Conservation (phyloP, 768 basidiomycete species). For the Mycena chlorophos region DNA sequence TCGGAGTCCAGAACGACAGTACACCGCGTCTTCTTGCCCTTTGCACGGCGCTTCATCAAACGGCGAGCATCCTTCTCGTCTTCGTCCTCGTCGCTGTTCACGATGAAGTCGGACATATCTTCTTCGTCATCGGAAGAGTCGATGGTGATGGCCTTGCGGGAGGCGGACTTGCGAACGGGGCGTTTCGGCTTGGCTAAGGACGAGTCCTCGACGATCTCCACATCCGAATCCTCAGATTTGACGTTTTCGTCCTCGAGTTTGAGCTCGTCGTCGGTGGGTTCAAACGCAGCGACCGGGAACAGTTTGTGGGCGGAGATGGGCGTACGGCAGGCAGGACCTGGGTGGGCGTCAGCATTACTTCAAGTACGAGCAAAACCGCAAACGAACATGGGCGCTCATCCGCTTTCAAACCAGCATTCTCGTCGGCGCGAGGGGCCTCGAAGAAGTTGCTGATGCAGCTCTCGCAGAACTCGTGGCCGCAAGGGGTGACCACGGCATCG, state of each 20-base stretch:
- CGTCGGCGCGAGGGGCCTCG: conserved; percentile 37
- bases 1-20: conserved; percentile 46
- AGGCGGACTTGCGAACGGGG: conserved; percentile 21
- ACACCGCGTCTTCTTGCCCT: neutral
- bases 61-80: conserved; percentile 50
- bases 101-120: conserved; percentile 53
- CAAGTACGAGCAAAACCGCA: neutral
- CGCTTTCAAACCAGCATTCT: conserved; percentile 35
- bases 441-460: conserved; percentile 59
- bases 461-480: conserved; percentile 62
- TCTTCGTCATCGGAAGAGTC: conserved; percentile 33
- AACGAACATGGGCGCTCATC: conserved; percentile 54
- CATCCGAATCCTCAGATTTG: conserved; percentile 32
- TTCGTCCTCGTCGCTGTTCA: conserved; percentile 53
- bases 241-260: conserved; percentile 8
- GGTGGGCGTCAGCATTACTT: neutral
- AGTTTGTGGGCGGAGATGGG: conserved; percentile 47
- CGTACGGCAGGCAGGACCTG: conserved; percentile 64
- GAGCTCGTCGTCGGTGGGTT: conserved; percentile 54
- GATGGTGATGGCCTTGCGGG: conserved; percentile 21
- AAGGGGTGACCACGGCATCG: conserved; percentile 56
- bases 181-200: conserved; percentile 20
- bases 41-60: conserved; percentile 36
- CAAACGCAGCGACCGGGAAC: conserved; percentile 61
- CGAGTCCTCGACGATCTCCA: conserved; percentile 35